Evolutionary conservation across 1,284 basidiomycete species (phyloP).

Genomic region (Tilletia caries): DNA sequence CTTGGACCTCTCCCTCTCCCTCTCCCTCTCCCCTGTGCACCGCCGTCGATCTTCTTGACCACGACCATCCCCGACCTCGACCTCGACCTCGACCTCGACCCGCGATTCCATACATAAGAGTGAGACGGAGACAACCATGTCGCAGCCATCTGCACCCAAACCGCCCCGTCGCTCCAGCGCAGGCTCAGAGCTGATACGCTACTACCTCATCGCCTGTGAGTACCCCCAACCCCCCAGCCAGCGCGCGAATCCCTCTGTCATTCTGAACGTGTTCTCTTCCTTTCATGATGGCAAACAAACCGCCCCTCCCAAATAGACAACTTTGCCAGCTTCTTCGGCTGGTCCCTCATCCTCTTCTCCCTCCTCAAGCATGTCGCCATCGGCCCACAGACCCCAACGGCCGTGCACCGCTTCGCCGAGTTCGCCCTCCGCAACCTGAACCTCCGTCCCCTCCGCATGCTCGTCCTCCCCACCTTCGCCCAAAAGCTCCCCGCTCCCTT

Average conservation of each 20-base stretch:
- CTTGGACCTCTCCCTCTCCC: no score
- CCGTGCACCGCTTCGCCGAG: slow-evolving; percentile 18
- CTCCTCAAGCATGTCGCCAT: slow-evolving; percentile 39
- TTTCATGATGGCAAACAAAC: not conserved
- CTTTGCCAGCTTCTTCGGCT: slow-evolving; percentile 44
- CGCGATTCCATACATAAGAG: no score
- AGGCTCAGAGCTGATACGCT: not conserved
- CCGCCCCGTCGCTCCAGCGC: not conserved
- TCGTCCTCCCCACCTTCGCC: slow-evolving; percentile 29
- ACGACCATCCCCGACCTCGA: no score
- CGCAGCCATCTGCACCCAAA: no score
- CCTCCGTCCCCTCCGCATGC: slow-evolving; percentile 35
- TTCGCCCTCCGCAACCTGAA: slow-evolving; percentile 15
- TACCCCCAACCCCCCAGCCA: not conserved
- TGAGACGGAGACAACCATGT: no score
- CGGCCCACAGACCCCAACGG: slow-evolving; percentile 31
- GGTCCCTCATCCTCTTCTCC: slow-evolving; percentile 38
- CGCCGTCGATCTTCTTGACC: no score
- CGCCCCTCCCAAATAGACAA: slow-evolving; percentile 22
- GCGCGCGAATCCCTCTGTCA: not conserved
- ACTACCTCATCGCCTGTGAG: slow-evolving; percentile 12
- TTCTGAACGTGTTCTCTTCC: not conserved
- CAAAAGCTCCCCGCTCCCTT: slow-evolving; percentile 28
- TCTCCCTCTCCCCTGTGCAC: no score
- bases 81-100: no score